Evolutionary conservation across 306 rosid species (phyloP).

Genomic region (Nissolia schottii): DNA sequence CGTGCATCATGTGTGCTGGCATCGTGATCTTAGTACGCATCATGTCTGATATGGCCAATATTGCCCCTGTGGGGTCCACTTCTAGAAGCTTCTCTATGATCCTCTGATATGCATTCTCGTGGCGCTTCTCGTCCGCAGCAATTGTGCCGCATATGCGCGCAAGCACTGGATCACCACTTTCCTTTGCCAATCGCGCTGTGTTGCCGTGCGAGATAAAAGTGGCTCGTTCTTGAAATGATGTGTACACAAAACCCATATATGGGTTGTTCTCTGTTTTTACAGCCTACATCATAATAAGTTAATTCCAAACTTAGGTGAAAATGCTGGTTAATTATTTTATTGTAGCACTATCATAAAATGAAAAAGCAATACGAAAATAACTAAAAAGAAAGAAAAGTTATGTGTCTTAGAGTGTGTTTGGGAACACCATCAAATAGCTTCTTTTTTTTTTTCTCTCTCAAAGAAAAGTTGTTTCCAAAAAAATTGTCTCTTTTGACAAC

Average conservation of each 20-base stretch:
- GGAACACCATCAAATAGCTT: no score
- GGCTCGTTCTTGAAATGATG: conserved; percentile 60
- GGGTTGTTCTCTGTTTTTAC: conserved; percentile 55
- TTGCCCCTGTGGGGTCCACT: conserved; percentile 39
- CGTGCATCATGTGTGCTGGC: conserved; percentile 48
- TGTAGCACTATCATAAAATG: no score
- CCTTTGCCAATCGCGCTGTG: conserved; percentile 47
- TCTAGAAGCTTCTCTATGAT: conserved; percentile 54
- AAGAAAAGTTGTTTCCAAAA: no score
- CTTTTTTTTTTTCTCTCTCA: no score
- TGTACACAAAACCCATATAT: conserved; percentile 57
- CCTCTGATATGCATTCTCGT: conserved; percentile 39
- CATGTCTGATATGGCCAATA: conserved; percentile 41
- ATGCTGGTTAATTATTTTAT: background rate
- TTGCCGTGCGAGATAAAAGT: conserved; percentile 52
- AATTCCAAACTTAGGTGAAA: background rate
- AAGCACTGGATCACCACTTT: conserved; percentile 40
- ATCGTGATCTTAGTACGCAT: conserved; percentile 51
- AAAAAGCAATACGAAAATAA: no score
- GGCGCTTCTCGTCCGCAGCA: conserved; percentile 59
- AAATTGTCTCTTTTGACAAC: no score
- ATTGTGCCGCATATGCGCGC: conserved; percentile 49
- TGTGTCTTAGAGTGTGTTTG: no score
- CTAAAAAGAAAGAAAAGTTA: no score
- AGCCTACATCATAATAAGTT: conserved; percentile 24